Conservation (phyloP, 2,329 filamentous ascomycete genomes). For the Microdochium trichocladiopsis region DNA sequence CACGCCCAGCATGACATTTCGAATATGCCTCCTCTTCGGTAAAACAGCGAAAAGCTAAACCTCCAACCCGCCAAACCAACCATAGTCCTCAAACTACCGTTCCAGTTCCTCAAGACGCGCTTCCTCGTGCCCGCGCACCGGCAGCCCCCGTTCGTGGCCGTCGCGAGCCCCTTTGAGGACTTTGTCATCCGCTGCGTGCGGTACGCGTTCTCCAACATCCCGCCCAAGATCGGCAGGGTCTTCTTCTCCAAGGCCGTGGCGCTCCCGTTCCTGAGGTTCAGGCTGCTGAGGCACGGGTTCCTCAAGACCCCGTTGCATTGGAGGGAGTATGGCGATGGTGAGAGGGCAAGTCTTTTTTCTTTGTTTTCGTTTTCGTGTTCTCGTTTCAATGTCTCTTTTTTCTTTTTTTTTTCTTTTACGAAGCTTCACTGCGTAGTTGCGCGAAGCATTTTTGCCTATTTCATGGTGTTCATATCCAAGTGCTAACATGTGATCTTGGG, state of each 20-base stretch:
- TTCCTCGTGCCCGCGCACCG: constrained; percentile 35
- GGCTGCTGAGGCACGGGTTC: constrained; percentile 66
- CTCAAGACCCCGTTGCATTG: constrained; percentile 55
- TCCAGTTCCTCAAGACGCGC: constrained; percentile 49
- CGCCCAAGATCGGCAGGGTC: constrained; percentile 60
- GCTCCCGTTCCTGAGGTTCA: constrained; percentile 67
- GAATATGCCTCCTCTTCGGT: too few species aligned
- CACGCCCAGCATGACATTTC: too few species aligned
- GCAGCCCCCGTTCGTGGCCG: constrained; percentile 57
- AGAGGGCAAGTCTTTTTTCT: constrained; percentile 9
- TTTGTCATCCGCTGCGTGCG: constrained; percentile 70
- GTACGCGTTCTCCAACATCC: constrained; percentile 69
- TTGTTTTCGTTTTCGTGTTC: too few species aligned
- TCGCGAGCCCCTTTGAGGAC: constrained; percentile 69
- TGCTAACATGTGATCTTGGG: constrained; percentile 2
- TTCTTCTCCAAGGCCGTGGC: constrained; percentile 73
- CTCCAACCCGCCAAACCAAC: too few species aligned
- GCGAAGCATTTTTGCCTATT: too few species aligned
- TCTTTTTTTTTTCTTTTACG: too few species aligned
- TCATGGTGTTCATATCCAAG: too few species aligned
- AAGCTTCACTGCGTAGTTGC: too few species aligned
- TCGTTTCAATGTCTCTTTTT: too few species aligned
- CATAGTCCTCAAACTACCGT: constrained; percentile 53
- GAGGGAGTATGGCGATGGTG: constrained; percentile 45
- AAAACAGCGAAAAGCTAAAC: too few species aligned